Percentiles rank a stretch among this genome's conserved stretches.
phyloP scores from a whole-genome alignment of 169 alveolate species.

The Plasmodium billcollinsi region DNA sequence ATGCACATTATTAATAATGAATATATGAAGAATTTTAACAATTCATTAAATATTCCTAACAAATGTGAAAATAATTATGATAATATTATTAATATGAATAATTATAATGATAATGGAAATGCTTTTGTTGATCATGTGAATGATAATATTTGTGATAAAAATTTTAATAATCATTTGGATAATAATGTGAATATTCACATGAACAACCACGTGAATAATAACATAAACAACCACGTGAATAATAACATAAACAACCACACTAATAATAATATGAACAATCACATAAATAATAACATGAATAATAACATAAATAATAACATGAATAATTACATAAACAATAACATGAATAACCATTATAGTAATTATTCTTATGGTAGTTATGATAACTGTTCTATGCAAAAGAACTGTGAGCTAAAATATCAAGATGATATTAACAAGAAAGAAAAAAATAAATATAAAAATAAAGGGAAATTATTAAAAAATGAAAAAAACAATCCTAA shows the following conservation, averaged over 20 bases:
- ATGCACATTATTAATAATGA: constrained; percentile 33
- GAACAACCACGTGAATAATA: no score
- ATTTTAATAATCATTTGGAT: no score
- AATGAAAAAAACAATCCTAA: constrained; percentile 11
- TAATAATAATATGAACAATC: no score
- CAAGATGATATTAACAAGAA: constrained; percentile 47
- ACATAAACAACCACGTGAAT: neutral
- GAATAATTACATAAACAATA: no score
- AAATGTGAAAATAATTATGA: constrained; percentile 2
- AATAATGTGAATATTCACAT: no score
- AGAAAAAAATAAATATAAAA: constrained; percentile 41
- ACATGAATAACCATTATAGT: no score
- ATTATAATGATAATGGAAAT: neutral
- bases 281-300: no score
- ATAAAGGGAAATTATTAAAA: constrained; percentile 49
- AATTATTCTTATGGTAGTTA: no score
- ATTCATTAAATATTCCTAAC: no score
- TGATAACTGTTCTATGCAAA: neutral
- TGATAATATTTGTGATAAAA: no score
- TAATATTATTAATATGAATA: constrained; percentile 5
- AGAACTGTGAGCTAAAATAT: constrained; percentile 5
- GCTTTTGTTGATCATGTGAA: no score
- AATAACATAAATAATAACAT: no score
- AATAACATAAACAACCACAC: neutral
- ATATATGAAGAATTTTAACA: neutral